phyloP scores from a whole-genome alignment of 139 green algal species.

The Chlamydomonas asymmetrica region DNA sequence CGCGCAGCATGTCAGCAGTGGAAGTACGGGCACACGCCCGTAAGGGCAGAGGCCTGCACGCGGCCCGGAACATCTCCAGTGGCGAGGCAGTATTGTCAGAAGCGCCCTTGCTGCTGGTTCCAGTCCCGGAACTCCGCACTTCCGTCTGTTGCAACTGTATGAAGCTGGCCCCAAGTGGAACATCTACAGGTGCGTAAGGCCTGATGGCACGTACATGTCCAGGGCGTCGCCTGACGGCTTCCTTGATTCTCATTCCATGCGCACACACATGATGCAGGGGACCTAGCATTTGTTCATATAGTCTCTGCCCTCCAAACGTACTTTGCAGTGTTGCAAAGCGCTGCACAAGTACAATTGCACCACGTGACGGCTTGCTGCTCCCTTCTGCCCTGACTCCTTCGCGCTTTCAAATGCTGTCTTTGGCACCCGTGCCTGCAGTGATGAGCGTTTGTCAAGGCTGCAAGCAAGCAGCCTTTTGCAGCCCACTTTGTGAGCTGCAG shows the following conservation, averaged over 20 bases:
- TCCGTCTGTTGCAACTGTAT: slow-evolving; percentile 13
- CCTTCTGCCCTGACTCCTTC: no score
- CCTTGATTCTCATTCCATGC: neutral
- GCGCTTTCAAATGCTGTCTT: no score
- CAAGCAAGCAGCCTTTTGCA: slow-evolving; percentile 54
- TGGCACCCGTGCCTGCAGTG: slow-evolving; percentile 27
- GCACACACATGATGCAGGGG: neutral
- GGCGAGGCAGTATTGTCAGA: slow-evolving; percentile 46
- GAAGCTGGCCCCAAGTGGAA: neutral
- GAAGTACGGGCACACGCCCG: slow-evolving; percentile 20
- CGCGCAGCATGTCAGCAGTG: no score
- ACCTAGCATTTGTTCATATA: neutral
- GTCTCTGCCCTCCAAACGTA: no score
- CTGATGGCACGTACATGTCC: no score
- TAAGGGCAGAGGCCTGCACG: slow-evolving; percentile 40
- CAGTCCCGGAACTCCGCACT: slow-evolving; percentile 29
- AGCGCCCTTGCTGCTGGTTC: slow-evolving; percentile 43
- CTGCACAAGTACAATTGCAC: no score
- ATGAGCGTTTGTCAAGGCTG: slow-evolving; percentile 31
- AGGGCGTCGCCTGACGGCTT: no score
- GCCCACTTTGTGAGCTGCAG: slow-evolving; percentile 26
- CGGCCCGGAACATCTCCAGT: slow-evolving; percentile 25
- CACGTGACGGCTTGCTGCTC: no score
- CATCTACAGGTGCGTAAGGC: no score
- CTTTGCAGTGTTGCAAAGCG: no score